A percentile compares a stretch with the other conserved stretches of the same genome.
These are phyloP conservation scores for Grosmannia serpens DNA, from an alignment of 2,329 filamentous ascomycete genomes.

Conservation along the genomic window DNA sequence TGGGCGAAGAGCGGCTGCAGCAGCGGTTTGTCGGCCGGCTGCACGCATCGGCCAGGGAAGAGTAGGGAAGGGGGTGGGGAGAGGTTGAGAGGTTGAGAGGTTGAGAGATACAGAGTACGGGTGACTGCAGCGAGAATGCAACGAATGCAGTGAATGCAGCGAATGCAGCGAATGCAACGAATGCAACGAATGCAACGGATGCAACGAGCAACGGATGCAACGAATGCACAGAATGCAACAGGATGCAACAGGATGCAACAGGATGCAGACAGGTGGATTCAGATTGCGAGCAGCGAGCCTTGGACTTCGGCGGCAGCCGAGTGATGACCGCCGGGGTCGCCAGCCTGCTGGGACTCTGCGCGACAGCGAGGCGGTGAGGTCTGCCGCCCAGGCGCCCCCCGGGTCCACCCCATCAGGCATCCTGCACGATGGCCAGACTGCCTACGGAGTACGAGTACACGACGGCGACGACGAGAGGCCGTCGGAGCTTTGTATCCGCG, in stretches of 20 bases:
- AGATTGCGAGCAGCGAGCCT: too few relatives aligned
- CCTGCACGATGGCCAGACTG: background rate
- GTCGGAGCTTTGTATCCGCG: background rate
- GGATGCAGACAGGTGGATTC: background rate
- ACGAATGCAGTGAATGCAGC: too few relatives aligned
- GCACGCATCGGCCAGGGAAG: slow-evolving; percentile 8
- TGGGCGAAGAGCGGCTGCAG: slow-evolving; percentile 32
- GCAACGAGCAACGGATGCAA: too few relatives aligned
- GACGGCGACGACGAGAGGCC: too few relatives aligned
- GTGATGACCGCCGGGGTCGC: background rate
- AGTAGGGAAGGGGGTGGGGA: background rate
- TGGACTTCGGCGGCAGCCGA: background rate
- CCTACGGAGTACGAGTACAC: too few relatives aligned
- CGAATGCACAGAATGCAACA: background rate
- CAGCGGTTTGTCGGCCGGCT: slow-evolving; percentile 22
- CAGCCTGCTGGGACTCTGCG: background rate
- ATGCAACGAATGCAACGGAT: too few relatives aligned
- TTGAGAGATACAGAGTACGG: too few relatives aligned
- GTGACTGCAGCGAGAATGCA: background rate
- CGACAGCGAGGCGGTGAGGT: background rate
- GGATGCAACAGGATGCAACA: too few relatives aligned
- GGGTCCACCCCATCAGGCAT: background rate
- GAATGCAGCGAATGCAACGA: too few relatives aligned
- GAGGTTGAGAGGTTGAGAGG: too few relatives aligned
- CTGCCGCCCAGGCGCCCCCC: background rate